phyloP scores from a whole-genome alignment of 495 filamentous ascomycete genomes.

The Neurospora terricola region DNA sequence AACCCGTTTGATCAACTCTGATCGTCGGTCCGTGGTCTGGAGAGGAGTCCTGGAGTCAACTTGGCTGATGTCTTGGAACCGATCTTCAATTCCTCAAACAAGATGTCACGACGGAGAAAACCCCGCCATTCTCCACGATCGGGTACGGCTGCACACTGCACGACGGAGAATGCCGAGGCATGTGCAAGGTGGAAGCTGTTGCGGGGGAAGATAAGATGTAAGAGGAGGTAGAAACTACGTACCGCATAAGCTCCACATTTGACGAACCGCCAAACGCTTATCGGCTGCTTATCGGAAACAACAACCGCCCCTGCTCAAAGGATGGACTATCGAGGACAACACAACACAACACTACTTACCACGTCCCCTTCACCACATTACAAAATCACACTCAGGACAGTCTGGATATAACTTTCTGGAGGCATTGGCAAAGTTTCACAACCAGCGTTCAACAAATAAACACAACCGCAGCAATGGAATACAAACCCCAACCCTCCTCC shows the following conservation, averaged over 20 bases:
- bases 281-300: not conserved
- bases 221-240: not conserved
- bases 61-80: not conserved
- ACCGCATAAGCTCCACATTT: not conserved
- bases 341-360: not conserved
- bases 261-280: not conserved
- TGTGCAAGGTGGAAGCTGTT: not conserved
- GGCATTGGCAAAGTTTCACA: not conserved
- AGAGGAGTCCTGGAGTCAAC: not conserved
- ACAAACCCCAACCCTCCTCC: slow-evolving; percentile 12
- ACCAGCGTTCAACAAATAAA: not conserved
- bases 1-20: not conserved
- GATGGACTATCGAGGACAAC: not conserved
- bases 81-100: not conserved
- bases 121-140: not conserved
- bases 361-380: not conserved
- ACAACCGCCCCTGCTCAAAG: not conserved
- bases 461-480: slow-evolving; percentile 15
- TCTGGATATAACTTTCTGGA: not conserved
- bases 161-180: not conserved
- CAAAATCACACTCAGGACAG: not conserved
- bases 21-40: not conserved
- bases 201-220: not conserved
- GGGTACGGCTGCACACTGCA: not conserved
- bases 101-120: not conserved